A percentile compares a stretch with the other conserved stretches of the same genome.
These are phyloP conservation scores for Penicillium occitanis DNA, from an alignment of 2,329 filamentous ascomycete genomes.

Conservation along the genomic window DNA sequence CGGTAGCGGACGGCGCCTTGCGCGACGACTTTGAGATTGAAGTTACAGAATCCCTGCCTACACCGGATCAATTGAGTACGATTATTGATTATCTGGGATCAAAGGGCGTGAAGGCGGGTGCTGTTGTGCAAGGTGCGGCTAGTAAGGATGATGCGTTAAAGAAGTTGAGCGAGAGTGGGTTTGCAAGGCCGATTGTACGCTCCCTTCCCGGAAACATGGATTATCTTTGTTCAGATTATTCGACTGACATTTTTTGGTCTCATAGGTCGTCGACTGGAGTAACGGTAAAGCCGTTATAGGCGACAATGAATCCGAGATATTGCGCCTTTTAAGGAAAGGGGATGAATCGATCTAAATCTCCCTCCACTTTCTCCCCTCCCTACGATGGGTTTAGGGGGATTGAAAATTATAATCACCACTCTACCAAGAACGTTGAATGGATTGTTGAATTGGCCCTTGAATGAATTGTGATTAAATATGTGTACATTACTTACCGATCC, in stretches of 20 bases:
- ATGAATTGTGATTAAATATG: not conserved
- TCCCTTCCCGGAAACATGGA: not conserved
- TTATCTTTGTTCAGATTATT: not conserved
- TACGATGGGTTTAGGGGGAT: no score
- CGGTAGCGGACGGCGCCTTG: not conserved
- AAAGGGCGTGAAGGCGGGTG: constrained; percentile 62
- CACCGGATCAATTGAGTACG: constrained; percentile 75
- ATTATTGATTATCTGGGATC: constrained; percentile 75
- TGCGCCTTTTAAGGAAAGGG: constrained; percentile 63
- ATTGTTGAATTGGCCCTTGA: not conserved
- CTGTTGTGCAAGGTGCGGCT: constrained; percentile 72
- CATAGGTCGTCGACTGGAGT: constrained; percentile 79
- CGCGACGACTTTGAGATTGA: constrained; percentile 80
- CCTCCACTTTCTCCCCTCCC: no score
- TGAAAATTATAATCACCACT: not conserved
- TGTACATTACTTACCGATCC: not conserved
- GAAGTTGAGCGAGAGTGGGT: constrained; percentile 68
- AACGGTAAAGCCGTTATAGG: constrained; percentile 77
- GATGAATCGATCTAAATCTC: constrained; percentile 9
- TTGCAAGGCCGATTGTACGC: constrained; percentile 76
- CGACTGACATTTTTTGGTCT: constrained; percentile 19
- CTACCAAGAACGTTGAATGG: no score
- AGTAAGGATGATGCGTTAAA: constrained; percentile 75
- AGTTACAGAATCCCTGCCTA: constrained; percentile 76
- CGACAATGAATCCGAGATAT: constrained; percentile 82